A percentile compares a stretch with the other conserved stretches of the same genome.
These are phyloP conservation scores for Hanseniaspora meyeri DNA, from an alignment of 805 yeast genomes.

Conservation along the genomic window DNA sequence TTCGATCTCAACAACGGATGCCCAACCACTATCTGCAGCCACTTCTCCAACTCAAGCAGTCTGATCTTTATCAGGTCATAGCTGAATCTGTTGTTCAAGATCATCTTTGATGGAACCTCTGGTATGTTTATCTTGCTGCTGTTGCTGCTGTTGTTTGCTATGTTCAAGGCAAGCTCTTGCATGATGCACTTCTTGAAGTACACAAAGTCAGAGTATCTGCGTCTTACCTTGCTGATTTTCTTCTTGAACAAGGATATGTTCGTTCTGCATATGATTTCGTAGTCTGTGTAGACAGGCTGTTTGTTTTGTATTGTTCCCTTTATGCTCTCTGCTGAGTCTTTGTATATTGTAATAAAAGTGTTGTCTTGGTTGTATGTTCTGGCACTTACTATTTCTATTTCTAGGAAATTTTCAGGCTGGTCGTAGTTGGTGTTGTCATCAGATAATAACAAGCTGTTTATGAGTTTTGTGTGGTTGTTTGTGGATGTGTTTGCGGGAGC, in stretches of 20 bases:
- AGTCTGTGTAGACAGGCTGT: slow-evolving; percentile 65
- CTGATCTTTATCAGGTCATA: slow-evolving; percentile 76
- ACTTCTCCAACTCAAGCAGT: slow-evolving; percentile 70
- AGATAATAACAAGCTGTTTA: slow-evolving; percentile 2
- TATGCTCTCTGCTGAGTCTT: neutral
- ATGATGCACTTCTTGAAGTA: slow-evolving; percentile 61
- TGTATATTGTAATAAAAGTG: neutral
- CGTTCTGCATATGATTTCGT: slow-evolving; percentile 79
- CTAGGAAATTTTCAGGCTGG: slow-evolving; percentile 87
- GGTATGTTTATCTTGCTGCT: slow-evolving; percentile 64
- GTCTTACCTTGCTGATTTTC: slow-evolving; percentile 53
- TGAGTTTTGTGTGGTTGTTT: neutral
- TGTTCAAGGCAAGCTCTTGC: slow-evolving; percentile 45
- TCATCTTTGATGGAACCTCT: slow-evolving; percentile 77
- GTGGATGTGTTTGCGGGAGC: neutral
- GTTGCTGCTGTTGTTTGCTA: slow-evolving; percentile 10
- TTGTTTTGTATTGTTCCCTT: slow-evolving; percentile 5
- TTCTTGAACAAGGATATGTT: slow-evolving; percentile 78
- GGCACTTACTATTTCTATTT: slow-evolving; percentile 57
- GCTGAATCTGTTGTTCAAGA: slow-evolving; percentile 56
- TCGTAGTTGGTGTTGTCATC: slow-evolving; percentile 39
- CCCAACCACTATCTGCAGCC: slow-evolving; percentile 69
- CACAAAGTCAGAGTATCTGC: slow-evolving; percentile 86
- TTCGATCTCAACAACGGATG: slow-evolving; percentile 91
- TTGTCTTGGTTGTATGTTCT: slow-evolving; percentile 20